A percentile compares a stretch with the other conserved stretches of the same genome.
phyloP scores from a whole-genome alignment of 2,329 filamentous ascomycete species.

The Colletotrichum simmondsii region DNA sequence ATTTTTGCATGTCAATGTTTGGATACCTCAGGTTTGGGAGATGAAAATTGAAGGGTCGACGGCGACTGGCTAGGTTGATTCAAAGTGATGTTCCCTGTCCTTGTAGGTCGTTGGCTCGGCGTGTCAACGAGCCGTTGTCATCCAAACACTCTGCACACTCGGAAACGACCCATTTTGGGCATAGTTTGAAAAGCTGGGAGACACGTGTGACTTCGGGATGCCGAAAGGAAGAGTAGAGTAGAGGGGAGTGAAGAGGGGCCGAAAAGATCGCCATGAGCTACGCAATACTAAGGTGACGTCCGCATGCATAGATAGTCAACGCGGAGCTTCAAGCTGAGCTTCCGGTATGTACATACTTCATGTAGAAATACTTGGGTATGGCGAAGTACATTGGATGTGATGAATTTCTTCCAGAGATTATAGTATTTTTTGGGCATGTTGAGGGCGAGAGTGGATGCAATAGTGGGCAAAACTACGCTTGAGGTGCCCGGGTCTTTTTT shows the following conservation, averaged over 20 bases:
- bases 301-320: not conserved
- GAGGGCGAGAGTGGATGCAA: no score
- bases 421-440: no score
- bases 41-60: not conserved
- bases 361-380: not conserved
- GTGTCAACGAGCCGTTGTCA: slow-evolving; percentile 9
- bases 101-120: slow-evolving; percentile 11
- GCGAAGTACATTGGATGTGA: not conserved
- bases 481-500: no score
- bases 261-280: slow-evolving; percentile 15
- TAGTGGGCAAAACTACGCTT: no score
- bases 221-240: not conserved
- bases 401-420: no score
- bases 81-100: not conserved
- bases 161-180: slow-evolving; percentile 15
- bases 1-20: not conserved
- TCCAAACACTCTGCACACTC: slow-evolving; percentile 17
- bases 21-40: not conserved
- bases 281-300: slow-evolving; percentile 5
- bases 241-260: not conserved
- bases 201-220: slow-evolving; percentile 4
- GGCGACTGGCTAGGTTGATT: not conserved
- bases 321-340: not conserved
- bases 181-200: not conserved
- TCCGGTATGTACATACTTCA: not conserved